Conservation (phyloP, 257 asterid species). For the Solanum gracilifrons region DNA sequence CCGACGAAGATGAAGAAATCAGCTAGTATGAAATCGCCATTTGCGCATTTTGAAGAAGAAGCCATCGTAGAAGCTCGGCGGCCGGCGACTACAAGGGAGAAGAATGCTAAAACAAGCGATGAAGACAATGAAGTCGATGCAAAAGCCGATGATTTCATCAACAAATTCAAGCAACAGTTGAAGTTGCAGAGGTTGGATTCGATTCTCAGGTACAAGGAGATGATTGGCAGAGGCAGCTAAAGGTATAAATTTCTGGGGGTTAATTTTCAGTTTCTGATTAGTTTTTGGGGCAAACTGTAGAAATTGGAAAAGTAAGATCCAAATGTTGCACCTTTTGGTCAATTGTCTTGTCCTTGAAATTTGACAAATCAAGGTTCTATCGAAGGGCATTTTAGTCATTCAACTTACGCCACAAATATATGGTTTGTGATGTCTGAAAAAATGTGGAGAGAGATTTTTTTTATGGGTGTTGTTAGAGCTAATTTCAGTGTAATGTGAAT, state of each 20-base stretch:
- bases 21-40: constrained; percentile 41
- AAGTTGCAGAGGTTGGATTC: constrained; percentile 78
- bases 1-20: constrained; percentile 49
- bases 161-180: constrained; percentile 71
- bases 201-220: constrained; percentile 61
- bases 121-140: constrained; percentile 59
- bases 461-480: neutral
- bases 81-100: constrained; percentile 56
- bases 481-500: neutral
- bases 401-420: neutral
- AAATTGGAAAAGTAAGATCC: constrained; percentile 1
- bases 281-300: constrained; percentile 14
- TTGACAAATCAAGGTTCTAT: constrained; percentile 10
- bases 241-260: constrained; percentile 15
- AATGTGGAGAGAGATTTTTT: neutral
- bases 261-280: constrained; percentile 15
- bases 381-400: constrained; percentile 29
- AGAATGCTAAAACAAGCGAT: constrained; percentile 12
- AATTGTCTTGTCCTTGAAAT: constrained; percentile 8
- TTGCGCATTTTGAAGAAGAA: constrained; percentile 37
- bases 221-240: constrained; percentile 48
- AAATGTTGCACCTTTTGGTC: constrained; percentile 4
- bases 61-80: constrained; percentile 45
- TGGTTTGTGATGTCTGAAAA: neutral
- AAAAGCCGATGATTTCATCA: constrained; percentile 73